A percentile compares a stretch with the other conserved stretches of the same genome.
phyloP scores from a whole-genome alignment of 148 eudicot species.

The Heliosperma pusillum region DNA sequence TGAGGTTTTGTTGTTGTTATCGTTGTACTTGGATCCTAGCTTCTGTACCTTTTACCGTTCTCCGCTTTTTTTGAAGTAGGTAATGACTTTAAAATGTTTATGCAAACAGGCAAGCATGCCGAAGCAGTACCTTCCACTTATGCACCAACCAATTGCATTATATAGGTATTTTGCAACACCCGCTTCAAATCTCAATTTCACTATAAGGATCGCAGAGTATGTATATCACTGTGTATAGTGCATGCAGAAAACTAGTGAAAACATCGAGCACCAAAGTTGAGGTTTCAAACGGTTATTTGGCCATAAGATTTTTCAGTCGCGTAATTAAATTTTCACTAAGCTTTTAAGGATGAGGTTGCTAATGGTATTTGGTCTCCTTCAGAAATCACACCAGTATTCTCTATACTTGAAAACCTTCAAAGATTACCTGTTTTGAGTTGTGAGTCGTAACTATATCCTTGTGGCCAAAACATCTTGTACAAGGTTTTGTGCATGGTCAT shows the following conservation, averaged over 20 bases:
- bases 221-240: neutral
- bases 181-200: constrained; percentile 18
- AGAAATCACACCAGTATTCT: too few relatives aligned
- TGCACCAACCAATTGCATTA: constrained; percentile 90
- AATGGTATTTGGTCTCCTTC: neutral
- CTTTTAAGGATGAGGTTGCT: neutral
- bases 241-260: neutral
- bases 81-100: constrained; percentile 37
- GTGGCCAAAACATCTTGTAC: too few relatives aligned
- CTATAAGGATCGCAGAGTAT: neutral
- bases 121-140: constrained; percentile 96
- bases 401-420: too few relatives aligned
- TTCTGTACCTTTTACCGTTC: constrained; percentile 15
- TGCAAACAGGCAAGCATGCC: constrained; percentile 91
- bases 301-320: neutral
- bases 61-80: constrained; percentile 20
- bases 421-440: too few relatives aligned
- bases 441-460: too few relatives aligned
- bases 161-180: constrained; percentile 56
- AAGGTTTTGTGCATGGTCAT: too few relatives aligned
- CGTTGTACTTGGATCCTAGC: neutral
- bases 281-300: too few relatives aligned
- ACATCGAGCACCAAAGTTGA: neutral
- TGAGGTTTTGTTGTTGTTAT: neutral
- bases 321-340: neutral